phyloP scores from a whole-genome alignment of 2,329 filamentous ascomycete genomes.

The Didymella glomerata region DNA sequence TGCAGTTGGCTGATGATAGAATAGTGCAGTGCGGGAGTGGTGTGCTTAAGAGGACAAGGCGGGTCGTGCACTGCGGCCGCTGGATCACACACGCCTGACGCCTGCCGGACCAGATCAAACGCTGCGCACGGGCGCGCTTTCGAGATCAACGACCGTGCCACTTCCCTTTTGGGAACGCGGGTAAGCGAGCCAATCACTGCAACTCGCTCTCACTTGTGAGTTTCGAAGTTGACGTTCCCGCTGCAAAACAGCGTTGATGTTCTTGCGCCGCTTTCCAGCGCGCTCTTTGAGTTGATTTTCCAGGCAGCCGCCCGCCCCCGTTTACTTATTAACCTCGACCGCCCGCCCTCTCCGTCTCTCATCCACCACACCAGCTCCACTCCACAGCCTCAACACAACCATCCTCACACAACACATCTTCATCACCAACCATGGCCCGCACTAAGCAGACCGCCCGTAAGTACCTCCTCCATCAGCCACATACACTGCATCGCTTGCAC shows the following conservation, averaged over 20 bases:
- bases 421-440: slow-evolving; percentile 57
- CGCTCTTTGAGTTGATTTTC: slow-evolving; percentile 46
- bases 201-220: slow-evolving; percentile 24
- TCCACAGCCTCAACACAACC: slow-evolving; percentile 23
- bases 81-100: slow-evolving; percentile 41
- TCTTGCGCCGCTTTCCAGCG: slow-evolving; percentile 39
- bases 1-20: slow-evolving; percentile 31
- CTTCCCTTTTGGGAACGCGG: slow-evolving; percentile 33
- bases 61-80: slow-evolving; percentile 33
- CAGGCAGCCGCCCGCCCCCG: slow-evolving; percentile 46
- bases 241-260: slow-evolving; percentile 39
- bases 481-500: slow-evolving; percentile 29
- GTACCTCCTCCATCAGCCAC: slow-evolving; percentile 40
- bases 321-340: slow-evolving; percentile 51
- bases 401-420: slow-evolving; percentile 13
- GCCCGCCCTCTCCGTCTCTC: slow-evolving; percentile 47
- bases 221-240: slow-evolving; percentile 36
- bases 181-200: slow-evolving; percentile 39
- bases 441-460: slow-evolving; percentile 66
- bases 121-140: slow-evolving; percentile 41
- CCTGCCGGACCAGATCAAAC: slow-evolving; percentile 42
- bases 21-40: slow-evolving; percentile 27
- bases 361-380: slow-evolving; percentile 49
- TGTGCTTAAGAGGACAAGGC: slow-evolving; percentile 39
- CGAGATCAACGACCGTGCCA: slow-evolving; percentile 46